phyloP scores from a whole-genome alignment of 2,329 filamentous ascomycete species.

The Hypoxylon sp. region DNA sequence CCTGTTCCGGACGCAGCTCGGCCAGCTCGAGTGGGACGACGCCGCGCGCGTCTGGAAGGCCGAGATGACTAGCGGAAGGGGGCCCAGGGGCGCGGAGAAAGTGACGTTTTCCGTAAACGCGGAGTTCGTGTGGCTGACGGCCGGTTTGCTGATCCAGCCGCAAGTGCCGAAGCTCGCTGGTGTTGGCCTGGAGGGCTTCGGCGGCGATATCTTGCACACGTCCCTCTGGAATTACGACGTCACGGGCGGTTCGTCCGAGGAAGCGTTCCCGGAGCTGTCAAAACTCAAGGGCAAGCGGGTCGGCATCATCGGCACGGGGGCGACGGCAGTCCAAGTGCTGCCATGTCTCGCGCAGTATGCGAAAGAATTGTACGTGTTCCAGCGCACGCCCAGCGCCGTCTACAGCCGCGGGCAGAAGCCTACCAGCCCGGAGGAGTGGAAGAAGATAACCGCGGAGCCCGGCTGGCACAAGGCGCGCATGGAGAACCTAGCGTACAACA shows the following conservation, averaged over 20 bases:
- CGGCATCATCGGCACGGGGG: constrained; percentile 63
- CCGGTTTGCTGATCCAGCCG: constrained; percentile 55
- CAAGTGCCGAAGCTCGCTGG: constrained; percentile 57
- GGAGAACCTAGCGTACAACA: constrained; percentile 57
- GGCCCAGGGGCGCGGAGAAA: constrained; percentile 40
- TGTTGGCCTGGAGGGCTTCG: constrained; percentile 55
- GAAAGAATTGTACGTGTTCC: constrained; percentile 66
- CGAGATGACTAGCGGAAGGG: constrained; percentile 47
- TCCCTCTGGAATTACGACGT: constrained; percentile 59
- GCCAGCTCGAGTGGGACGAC: constrained; percentile 61
- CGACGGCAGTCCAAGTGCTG: constrained; percentile 60
- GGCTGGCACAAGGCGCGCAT: constrained; percentile 64
- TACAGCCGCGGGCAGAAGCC: constrained; percentile 43
- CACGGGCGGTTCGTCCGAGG: constrained; percentile 56
- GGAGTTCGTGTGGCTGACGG: constrained; percentile 56
- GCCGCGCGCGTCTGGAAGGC: constrained; percentile 43
- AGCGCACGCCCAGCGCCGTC: constrained; percentile 61
- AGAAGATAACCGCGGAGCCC: constrained; percentile 49
- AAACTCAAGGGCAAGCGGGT: constrained; percentile 61
- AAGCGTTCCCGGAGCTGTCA: constrained; percentile 53
- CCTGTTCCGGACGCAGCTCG: constrained; percentile 60
- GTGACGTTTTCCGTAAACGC: constrained; percentile 52
- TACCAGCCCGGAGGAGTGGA: constrained; percentile 56
- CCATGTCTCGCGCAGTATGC: constrained; percentile 60
- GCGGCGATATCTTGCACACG: constrained; percentile 59